Evolutionary conservation across 345 rosid genomes (phyloP).

Genomic region (Gossypium turneri): DNA sequence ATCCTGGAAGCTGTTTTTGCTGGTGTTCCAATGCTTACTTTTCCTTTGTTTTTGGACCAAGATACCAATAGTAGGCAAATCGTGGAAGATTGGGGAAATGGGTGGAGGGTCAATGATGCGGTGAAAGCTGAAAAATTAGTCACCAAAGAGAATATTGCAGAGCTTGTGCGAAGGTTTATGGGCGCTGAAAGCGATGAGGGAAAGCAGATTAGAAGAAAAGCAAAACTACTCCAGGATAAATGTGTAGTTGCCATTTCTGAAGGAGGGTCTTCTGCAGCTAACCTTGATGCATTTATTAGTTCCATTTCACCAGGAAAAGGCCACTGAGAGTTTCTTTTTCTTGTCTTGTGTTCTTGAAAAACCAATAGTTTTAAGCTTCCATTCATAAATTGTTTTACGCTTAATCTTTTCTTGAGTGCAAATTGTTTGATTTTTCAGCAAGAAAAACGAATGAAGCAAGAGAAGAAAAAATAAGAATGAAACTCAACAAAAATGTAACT

Average conservation of each 20-base stretch:
- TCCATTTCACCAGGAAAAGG: slow-evolving; percentile 17
- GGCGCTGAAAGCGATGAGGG: slow-evolving; percentile 24
- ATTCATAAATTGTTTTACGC: neutral
- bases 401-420: no score
- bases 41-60: slow-evolving; percentile 54
- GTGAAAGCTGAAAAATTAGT: slow-evolving; percentile 23
- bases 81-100: slow-evolving; percentile 56
- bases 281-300: slow-evolving; percentile 36
- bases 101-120: slow-evolving; percentile 32
- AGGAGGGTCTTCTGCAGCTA: slow-evolving; percentile 38
- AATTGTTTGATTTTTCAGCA: no score
- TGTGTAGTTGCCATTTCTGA: slow-evolving; percentile 30
- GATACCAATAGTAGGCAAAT: slow-evolving; percentile 41
- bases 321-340: neutral
- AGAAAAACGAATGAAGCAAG: no score
- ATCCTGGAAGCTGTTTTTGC: slow-evolving; percentile 52
- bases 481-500: no score
- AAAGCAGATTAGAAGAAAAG: slow-evolving; percentile 33
- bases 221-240: slow-evolving; percentile 16
- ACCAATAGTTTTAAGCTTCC: neutral
- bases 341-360: neutral
- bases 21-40: slow-evolving; percentile 49
- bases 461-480: no score
- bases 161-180: slow-evolving; percentile 26
- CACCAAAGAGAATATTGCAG: slow-evolving; percentile 28